These are phyloP conservation scores for Xanthoconium stramineum DNA, from an alignment of 768 basidiomycete species.

Conservation along the genomic window DNA sequence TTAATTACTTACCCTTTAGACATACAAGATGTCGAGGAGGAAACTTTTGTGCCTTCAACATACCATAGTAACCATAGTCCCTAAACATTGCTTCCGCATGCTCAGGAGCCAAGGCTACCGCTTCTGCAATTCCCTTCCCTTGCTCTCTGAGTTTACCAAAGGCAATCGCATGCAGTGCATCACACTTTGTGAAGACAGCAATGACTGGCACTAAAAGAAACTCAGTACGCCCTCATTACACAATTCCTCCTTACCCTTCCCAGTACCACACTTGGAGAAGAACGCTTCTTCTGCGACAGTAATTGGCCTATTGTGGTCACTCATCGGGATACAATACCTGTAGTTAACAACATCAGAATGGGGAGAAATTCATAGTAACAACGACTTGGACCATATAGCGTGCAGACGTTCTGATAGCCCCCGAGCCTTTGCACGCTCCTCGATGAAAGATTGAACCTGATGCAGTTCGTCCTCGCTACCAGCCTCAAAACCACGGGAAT, in stretches of 20 bases:
- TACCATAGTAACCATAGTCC: neutral
- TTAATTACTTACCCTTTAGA: neutral
- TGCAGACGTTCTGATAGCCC: conserved; percentile 30
- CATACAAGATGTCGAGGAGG: neutral
- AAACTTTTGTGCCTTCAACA: neutral
- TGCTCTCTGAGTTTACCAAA: conserved; percentile 8
- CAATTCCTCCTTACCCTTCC: neutral
- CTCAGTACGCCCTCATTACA: neutral
- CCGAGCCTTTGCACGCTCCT: conserved; percentile 12
- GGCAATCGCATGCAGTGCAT: conserved; percentile 25
- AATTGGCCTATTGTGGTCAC: conserved; percentile 22
- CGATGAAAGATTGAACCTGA: conserved; percentile 32
- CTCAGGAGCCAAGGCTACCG: conserved; percentile 5
- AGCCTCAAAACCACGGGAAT: conserved; percentile 40
- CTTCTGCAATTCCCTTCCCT: conserved; percentile 6
- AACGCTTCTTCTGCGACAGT: conserved; percentile 32
- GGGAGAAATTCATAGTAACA: neutral
- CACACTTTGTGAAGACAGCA: conserved; percentile 38
- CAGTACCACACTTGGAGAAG: conserved; percentile 16
- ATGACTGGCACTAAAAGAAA: conserved; percentile 35
- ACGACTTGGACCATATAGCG: conserved; percentile 33
- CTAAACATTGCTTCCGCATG: conserved; percentile 8
- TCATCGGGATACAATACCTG: conserved; percentile 40
- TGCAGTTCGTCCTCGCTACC: conserved; percentile 30
- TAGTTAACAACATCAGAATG: neutral